Evolutionary conservation across 1,284 basidiomycete genomes (phyloP).

Genomic region (Austropuccinia psidii): DNA sequence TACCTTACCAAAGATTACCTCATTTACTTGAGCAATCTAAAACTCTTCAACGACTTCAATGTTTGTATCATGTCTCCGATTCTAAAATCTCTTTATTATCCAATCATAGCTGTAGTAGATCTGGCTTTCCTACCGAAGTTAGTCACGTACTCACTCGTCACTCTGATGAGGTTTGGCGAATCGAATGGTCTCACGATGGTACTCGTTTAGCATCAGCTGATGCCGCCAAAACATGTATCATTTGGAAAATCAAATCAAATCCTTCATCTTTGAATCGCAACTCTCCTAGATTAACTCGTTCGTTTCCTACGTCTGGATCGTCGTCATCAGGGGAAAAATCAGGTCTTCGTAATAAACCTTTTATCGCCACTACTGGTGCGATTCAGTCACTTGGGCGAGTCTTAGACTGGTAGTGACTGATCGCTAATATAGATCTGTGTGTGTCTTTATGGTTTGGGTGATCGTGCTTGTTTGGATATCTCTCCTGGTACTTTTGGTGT

Average conservation of each 20-base stretch:
- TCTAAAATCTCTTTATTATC: constrained; percentile 70
- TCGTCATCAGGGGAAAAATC: not conserved
- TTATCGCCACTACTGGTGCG: not conserved
- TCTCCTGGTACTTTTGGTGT: not conserved
- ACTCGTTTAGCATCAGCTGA: constrained; percentile 75
- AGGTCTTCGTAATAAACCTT: not conserved
- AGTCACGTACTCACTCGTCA: constrained; percentile 78
- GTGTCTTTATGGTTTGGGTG: not conserved
- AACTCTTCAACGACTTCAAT: constrained; percentile 65
- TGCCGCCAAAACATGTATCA: constrained; percentile 74
- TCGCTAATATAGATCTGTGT: too few relatives aligned
- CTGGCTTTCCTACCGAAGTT: constrained; percentile 69
- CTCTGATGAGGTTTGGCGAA: constrained; percentile 86
- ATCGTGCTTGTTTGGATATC: not conserved
- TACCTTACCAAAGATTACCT: constrained; percentile 78
- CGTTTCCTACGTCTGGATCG: not conserved
- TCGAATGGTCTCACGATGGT: constrained; percentile 90
- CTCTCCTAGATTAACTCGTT: not conserved
- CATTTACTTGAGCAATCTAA: constrained; percentile 80
- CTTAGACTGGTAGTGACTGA: not conserved
- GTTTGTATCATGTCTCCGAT: constrained; percentile 65
- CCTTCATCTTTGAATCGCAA: not conserved
- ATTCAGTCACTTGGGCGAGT: not conserved
- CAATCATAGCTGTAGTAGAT: constrained; percentile 73
- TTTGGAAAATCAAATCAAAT: constrained; percentile 72